Conservation (phyloP, 1,139 yeast species). For the Protomyces inundatus region DNA sequence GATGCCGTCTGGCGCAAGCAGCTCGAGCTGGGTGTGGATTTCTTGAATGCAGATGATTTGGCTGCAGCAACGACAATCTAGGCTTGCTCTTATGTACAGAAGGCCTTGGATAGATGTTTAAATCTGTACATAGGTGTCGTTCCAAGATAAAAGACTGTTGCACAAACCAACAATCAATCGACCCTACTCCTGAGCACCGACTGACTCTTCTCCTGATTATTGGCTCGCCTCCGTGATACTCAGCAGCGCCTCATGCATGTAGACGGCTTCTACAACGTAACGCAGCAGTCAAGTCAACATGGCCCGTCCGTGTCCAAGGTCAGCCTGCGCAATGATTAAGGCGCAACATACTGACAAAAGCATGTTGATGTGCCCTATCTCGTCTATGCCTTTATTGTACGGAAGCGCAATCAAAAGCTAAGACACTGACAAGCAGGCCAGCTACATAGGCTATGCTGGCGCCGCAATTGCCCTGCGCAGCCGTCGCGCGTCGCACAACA, state of each 20-base stretch:
- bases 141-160: neutral
- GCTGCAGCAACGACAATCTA: slow-evolving; percentile 5
- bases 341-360: neutral
- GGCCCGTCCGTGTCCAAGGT: neutral
- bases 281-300: neutral
- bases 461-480: neutral
- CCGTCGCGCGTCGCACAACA: neutral
- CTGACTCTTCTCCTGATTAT: neutral
- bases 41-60: slow-evolving; percentile 47
- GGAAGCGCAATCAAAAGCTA: neutral
- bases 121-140: neutral
- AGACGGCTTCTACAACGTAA: neutral
- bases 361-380: neutral
- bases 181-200: neutral
- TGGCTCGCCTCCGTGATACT: neutral
- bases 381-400: neutral
- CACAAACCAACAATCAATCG: neutral
- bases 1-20: slow-evolving; percentile 44
- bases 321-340: neutral
- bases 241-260: too few relatives aligned
- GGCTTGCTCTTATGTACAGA: neutral
- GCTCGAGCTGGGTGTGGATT: slow-evolving; percentile 42
- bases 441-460: neutral
- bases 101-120: neutral
- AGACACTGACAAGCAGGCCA: neutral